A percentile compares a stretch with the other conserved stretches of the same genome.
These are phyloP conservation scores for Aspergillus sp. DNA, from an alignment of 2,329 filamentous ascomycete species.

Conservation along the genomic window DNA sequence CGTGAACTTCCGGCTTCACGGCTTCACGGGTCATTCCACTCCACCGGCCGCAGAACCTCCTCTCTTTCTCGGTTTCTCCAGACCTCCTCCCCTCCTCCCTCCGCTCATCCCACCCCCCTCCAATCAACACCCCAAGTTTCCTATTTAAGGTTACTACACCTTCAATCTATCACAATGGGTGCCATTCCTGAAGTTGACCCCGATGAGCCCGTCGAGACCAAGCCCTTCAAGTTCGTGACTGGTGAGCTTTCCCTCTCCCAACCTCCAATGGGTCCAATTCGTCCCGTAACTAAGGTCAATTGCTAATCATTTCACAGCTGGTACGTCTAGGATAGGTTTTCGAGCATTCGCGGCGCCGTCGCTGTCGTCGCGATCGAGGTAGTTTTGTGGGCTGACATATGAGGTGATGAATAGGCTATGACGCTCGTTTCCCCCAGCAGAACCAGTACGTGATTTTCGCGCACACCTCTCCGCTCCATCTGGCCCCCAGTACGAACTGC, in stretches of 20 bases:
- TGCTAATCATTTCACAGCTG: conserved; percentile 51
- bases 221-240: conserved; percentile 99
- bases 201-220: conserved; percentile 83
- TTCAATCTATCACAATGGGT: conserved; percentile 70
- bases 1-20: conserved; percentile 34
- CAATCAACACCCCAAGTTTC: conserved; percentile 20
- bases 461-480: background rate
- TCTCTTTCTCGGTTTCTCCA: conserved; percentile 28
- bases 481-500: background rate
- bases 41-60: conserved; percentile 33
- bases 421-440: conserved; percentile 97
- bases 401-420: conserved; percentile 70
- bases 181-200: conserved; percentile 64
- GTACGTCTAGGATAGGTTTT: conserved; percentile 41
- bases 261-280: conserved; percentile 21
- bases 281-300: conserved; percentile 35
- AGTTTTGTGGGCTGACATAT: conserved; percentile 29
- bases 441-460: conserved; percentile 58
- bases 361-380: conserved; percentile 12
- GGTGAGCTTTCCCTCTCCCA: conserved; percentile 61
- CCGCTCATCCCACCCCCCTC: conserved; percentile 11
- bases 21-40: conserved; percentile 37
- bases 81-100: conserved; percentile 21
- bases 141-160: conserved; percentile 19
- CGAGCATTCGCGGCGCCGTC: conserved; percentile 15